Evolutionary conservation across 2,329 filamentous ascomycete species (phyloP).

Genomic region (Ophioceras dolichostomum): DNA sequence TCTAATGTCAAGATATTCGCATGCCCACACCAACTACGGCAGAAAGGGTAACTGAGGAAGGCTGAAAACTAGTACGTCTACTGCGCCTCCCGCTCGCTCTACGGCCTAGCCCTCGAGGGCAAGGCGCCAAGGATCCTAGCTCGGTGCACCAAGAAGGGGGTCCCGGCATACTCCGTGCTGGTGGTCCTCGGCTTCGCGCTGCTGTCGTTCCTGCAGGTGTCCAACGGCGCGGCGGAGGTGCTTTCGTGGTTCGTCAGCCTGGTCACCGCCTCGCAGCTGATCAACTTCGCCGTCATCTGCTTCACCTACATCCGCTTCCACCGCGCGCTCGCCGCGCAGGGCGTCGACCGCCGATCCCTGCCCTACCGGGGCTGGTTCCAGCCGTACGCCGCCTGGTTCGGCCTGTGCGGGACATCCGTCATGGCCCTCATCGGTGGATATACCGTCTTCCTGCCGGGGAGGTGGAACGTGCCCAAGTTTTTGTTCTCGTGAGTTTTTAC

Average conservation of each 20-base stretch:
- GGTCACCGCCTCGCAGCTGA: slow-evolving; percentile 23
- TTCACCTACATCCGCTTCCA: slow-evolving; percentile 33
- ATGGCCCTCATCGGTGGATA: slow-evolving; percentile 46
- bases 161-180: slow-evolving; percentile 26
- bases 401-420: slow-evolving; percentile 30
- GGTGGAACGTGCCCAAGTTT: slow-evolving; percentile 17
- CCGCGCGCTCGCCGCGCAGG: slow-evolving; percentile 39
- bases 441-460: slow-evolving; percentile 26
- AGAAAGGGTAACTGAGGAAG: no score
- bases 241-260: slow-evolving; percentile 24
- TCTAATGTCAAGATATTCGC: no score
- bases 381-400: slow-evolving; percentile 39
- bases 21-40: no score
- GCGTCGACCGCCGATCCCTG: slow-evolving; percentile 23
- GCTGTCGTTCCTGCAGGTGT: slow-evolving; percentile 24
- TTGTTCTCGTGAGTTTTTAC: slow-evolving; percentile 17
- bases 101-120: slow-evolving; percentile 35
- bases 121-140: slow-evolving; percentile 30
- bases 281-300: slow-evolving; percentile 32
- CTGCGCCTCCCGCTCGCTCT: slow-evolving; percentile 35
- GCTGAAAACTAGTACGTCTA: slow-evolving; percentile 31
- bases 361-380: slow-evolving; percentile 37
- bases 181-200: slow-evolving; percentile 19
- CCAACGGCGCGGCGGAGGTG: slow-evolving; percentile 21
- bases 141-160: slow-evolving; percentile 26